These are phyloP conservation scores for Heliocybe sulcata DNA, from an alignment of 1,284 basidiomycete genomes.

Conservation along the genomic window DNA sequence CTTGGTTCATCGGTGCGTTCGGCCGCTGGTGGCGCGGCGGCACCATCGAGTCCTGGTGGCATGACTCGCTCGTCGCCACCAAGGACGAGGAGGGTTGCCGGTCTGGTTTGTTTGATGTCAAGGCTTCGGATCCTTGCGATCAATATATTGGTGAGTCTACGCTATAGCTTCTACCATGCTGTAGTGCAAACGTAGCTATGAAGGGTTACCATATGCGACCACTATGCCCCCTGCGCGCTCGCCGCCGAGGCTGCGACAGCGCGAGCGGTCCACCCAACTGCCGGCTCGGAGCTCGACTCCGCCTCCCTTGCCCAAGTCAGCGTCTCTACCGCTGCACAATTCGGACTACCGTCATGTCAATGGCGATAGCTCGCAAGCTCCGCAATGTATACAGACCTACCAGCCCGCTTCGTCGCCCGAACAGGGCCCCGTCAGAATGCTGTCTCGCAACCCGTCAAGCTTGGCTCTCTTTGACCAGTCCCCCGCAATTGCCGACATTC, in stretches of 20 bases:
- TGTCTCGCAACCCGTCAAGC: constrained; percentile 24
- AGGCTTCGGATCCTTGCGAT: constrained; percentile 56
- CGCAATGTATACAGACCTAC: constrained; percentile 4
- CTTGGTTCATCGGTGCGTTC: constrained; percentile 85
- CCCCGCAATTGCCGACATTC: constrained; percentile 67
- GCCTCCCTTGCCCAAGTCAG: constrained; percentile 78
- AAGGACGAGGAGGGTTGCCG: constrained; percentile 69
- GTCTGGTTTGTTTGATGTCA: constrained; percentile 66
- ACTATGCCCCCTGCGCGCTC: constrained; percentile 5
- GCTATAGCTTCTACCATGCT: not conserved
- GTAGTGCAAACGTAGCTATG: constrained; percentile 1
- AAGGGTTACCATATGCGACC: constrained; percentile 39
- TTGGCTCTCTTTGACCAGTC: constrained; percentile 51
- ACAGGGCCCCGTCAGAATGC: constrained; percentile 13
- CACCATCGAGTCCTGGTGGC: constrained; percentile 62
- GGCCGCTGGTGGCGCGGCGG: constrained; percentile 85
- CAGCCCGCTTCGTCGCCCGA: constrained; percentile 12
- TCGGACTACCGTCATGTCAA: constrained; percentile 26
- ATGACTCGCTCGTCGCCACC: constrained; percentile 51
- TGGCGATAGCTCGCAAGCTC: constrained; percentile 4
- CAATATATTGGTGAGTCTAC: constrained; percentile 45
- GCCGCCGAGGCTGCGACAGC: constrained; percentile 16
- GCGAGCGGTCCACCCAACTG: constrained; percentile 17
- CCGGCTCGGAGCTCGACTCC: constrained; percentile 57
- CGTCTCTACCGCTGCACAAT: constrained; percentile 66